Base-by-base conservation (phyloP, 805 yeast genomes). In the Pichia deserticola region DNA sequence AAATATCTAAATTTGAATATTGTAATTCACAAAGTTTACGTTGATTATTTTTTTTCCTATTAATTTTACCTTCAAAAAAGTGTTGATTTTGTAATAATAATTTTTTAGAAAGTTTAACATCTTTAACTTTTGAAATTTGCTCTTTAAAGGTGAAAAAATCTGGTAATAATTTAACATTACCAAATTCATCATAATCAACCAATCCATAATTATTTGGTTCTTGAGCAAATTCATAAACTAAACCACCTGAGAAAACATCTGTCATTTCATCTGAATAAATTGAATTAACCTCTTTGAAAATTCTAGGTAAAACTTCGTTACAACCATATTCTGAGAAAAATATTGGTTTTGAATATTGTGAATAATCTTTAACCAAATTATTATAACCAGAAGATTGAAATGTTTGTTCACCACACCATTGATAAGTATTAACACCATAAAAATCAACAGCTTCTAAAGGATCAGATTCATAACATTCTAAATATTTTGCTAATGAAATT, bases 291-390 rank as follows among this genome's bases (percentile, higher is more conserved):
- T 90, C 97, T 40, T 83, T 87, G 66, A 90, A 90, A 5, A 67
- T 57, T 53, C 97, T 76, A 3, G 97, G 97, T 29, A 71, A 66
- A 2, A 89, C 84, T 52, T 79, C 82, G 61, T 89, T 89, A 67
- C 97, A 89, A 6, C 97, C 97, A 68, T 81, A 89, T 70, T 92
- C 98, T 1, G 97, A 88, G 47, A 92, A 78, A 64, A 92, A 86
- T 0, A 92, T 77, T 0, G 98, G 98, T 49, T 81, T 78, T 3
- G 85, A 64, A 62, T 77, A 88, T 36, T 77, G 76, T 27, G 68
- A 62, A 62, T 89, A 90, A 53, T 87, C 95, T 34, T 73, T 73
- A 8, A 86, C 86, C 34, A 92, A 76, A n/a, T 69, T 57, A 52
- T 74, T 67, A 58, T 82, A 85, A 0, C 97, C 97, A 57, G 95